Percentiles rank a stretch among this genome's conserved stretches.
These are phyloP conservation scores for Pezizomycotina sp. DNA, from an alignment of 2,329 filamentous ascomycete genomes.

Conservation along the genomic window DNA sequence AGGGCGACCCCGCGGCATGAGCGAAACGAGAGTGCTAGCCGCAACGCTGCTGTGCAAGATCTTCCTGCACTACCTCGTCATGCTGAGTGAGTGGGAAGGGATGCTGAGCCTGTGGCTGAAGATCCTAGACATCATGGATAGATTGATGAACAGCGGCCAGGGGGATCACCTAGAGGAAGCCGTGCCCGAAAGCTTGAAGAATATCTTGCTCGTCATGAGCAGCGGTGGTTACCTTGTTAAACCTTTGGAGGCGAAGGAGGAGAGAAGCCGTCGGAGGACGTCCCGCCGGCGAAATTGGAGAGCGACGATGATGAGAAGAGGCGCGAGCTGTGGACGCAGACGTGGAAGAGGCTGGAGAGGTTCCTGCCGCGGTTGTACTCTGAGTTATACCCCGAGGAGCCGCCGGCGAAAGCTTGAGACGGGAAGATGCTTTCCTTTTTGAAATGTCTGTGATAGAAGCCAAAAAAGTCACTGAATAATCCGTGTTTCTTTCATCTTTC, in stretches of 20 bases:
- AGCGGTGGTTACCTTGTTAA: constrained; percentile 70
- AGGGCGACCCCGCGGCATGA: constrained; percentile 87
- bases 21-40: constrained; percentile 80
- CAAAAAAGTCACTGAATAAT: too few species aligned
- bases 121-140: constrained; percentile 87
- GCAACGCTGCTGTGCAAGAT: constrained; percentile 87
- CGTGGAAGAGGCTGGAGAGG: constrained; percentile 25
- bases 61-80: constrained; percentile 79
- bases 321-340: constrained; percentile 24
- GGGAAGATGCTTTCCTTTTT: too few species aligned
- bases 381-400: constrained; percentile 14
- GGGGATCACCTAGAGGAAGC: constrained; percentile 85
- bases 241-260: constrained; percentile 37
- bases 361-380: constrained; percentile 24
- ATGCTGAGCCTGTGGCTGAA: constrained; percentile 84
- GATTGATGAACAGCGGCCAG: constrained; percentile 88
- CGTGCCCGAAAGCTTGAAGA: constrained; percentile 87
- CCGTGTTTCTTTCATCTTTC: too few species aligned
- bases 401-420: not conserved
- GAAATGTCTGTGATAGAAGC: too few species aligned
- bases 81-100: constrained; percentile 69
- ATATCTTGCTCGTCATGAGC: constrained; percentile 87
- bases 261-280: constrained; percentile 39
- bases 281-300: constrained; percentile 46
- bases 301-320: constrained; percentile 33